These are phyloP conservation scores for Eimeria acervulina DNA, from an alignment of 169 alveolate species.

Conservation along the genomic window DNA sequence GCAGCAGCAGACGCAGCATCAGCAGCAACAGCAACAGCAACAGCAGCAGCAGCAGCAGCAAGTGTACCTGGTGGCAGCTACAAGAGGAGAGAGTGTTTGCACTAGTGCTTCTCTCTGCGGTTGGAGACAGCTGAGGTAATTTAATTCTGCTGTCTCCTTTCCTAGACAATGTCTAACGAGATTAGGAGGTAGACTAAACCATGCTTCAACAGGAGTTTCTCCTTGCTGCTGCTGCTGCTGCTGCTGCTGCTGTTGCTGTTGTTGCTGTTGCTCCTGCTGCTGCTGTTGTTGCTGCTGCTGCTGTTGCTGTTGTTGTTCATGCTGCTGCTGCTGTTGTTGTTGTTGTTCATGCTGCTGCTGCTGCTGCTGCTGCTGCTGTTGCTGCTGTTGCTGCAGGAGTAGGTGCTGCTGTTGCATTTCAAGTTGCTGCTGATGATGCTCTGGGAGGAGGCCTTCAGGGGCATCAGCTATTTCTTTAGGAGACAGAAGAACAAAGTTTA, in stretches of 20 bases:
- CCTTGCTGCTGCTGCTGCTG: constrained; percentile 54
- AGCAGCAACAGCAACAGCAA: background rate
- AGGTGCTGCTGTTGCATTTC: background rate
- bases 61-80: background rate
- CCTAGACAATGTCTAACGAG: background rate
- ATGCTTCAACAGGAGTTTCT: background rate
- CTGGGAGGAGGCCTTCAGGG: background rate
- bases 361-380: constrained; percentile 60
- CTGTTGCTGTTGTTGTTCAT: background rate
- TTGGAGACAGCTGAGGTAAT: background rate
- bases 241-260: constrained; percentile 4
- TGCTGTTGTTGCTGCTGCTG: background rate
- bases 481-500: background rate
- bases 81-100: background rate
- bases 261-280: background rate
- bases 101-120: background rate
- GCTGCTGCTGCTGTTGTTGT: background rate
- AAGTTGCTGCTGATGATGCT: constrained; percentile 22
- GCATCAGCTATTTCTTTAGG: background rate
- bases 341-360: constrained; percentile 39
- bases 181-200: background rate
- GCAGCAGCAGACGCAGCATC: background rate
- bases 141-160: background rate
- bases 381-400: constrained; percentile 4
- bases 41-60: constrained; percentile 20